Percentiles rank a stretch among this genome's conserved stretches.
Conservation (phyloP, 768 basidiomycete genomes). For the Panellus pusillus region DNA sequence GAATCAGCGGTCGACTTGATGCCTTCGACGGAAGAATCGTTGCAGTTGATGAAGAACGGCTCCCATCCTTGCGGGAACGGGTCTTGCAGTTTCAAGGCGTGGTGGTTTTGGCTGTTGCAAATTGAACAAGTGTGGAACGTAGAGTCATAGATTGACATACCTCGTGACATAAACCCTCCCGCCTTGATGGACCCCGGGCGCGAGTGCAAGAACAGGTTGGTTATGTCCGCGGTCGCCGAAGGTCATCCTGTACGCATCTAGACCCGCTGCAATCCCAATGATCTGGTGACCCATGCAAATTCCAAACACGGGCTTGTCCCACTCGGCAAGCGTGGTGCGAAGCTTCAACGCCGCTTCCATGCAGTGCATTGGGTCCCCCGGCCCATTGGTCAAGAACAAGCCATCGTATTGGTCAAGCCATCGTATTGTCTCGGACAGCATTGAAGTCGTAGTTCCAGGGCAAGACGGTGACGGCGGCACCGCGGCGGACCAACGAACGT, state of each 20-base stretch:
- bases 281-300: slow-evolving; percentile 99
- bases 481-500: slow-evolving; percentile 87
- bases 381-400: slow-evolving; percentile 94
- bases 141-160: slow-evolving; percentile 37
- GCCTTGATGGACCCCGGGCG: slow-evolving; percentile 92
- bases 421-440: slow-evolving; percentile 75
- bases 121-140: slow-evolving; percentile 2
- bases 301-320: slow-evolving; percentile 93
- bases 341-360: slow-evolving; percentile 82
- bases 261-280: slow-evolving; percentile 94
- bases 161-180: slow-evolving; percentile 95
- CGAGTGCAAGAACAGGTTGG: slow-evolving; percentile 94
- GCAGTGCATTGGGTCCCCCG: slow-evolving; percentile 90
- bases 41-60: slow-evolving; percentile 99
- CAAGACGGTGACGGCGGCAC: slow-evolving; percentile 89
- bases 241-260: slow-evolving; percentile 97
- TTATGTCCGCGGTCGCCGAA: slow-evolving; percentile 99
- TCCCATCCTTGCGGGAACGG: slow-evolving; percentile 98
- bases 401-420: slow-evolving; percentile 94
- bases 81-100: slow-evolving; percentile 91
- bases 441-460: slow-evolving; percentile 99
- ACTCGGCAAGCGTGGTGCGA: slow-evolving; percentile 79
- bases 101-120: slow-evolving; percentile 82
- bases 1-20: slow-evolving; percentile 92
- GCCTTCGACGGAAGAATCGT: slow-evolving; percentile 97